Conservation (phyloP, 768 basidiomycete genomes). For the Dentipellis sp. region DNA sequence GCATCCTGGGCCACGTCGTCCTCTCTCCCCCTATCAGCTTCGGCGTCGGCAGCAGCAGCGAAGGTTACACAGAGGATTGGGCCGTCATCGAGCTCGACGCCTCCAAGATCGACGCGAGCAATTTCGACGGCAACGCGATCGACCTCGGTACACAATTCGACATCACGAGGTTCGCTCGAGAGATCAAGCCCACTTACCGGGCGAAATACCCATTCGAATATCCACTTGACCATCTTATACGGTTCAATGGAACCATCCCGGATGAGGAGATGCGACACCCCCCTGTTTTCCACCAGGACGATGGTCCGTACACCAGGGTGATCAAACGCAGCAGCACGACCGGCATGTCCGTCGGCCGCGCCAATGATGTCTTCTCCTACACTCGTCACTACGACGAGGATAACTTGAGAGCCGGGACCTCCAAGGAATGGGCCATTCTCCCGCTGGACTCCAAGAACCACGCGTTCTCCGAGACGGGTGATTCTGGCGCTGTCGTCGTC, state of each 20-base stretch:
- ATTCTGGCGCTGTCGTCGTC: neutral
- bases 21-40: slow-evolving; percentile 7
- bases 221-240: neutral
- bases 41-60: slow-evolving; percentile 4
- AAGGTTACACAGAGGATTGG: slow-evolving; percentile 16
- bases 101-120: slow-evolving; percentile 8
- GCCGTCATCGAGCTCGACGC: slow-evolving; percentile 19
- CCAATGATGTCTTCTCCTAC: neutral
- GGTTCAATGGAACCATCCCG: neutral
- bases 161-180: neutral
- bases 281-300: neutral
- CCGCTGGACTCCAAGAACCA: neutral
- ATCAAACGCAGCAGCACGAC: neutral
- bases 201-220: neutral
- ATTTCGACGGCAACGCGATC: slow-evolving; percentile 16
- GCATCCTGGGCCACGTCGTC: neutral
- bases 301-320: neutral
- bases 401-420: neutral
- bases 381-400: neutral
- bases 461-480: neutral
- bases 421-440: neutral
- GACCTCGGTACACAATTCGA: neutral
- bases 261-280: neutral
- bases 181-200: slow-evolving; percentile 2
- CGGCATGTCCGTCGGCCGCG: neutral